Percentiles rank a stretch among this genome's conserved stretches.
These are phyloP conservation scores for Phytophthora tentaculata DNA, from an alignment of 352 stramenopile genomes.

Conservation along the genomic window DNA sequence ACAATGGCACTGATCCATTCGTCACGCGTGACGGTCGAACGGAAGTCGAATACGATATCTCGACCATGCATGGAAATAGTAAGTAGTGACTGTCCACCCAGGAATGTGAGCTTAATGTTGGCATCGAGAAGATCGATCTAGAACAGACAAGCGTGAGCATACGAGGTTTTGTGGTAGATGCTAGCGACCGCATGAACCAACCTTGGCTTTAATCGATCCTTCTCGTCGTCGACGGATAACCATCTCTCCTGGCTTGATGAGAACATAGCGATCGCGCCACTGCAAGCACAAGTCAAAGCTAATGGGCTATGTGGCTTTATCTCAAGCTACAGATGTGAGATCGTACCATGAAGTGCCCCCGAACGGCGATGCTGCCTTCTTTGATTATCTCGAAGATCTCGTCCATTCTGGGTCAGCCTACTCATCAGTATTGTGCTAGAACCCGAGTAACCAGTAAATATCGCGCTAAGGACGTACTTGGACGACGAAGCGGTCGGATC, in stretches of 20 bases:
- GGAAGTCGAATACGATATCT: constrained; percentile 60
- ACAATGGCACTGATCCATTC: constrained; percentile 72
- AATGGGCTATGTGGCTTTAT: no score
- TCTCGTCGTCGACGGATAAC: constrained; percentile 53
- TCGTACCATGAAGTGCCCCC: constrained; percentile 69
- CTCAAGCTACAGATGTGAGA: background rate
- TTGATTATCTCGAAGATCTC: constrained; percentile 45
- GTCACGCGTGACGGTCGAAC: constrained; percentile 50
- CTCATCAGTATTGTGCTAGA: background rate
- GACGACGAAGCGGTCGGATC: constrained; percentile 30
- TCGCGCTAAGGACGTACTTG: constrained; percentile 19
- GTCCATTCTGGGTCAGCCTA: constrained; percentile 27
- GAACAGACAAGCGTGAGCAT: background rate
- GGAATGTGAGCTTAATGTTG: constrained; percentile 66
- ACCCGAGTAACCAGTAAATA: background rate
- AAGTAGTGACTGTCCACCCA: constrained; percentile 62
- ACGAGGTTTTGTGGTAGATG: background rate
- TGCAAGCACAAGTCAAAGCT: constrained; percentile 19
- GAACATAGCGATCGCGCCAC: constrained; percentile 75
- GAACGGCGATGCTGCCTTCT: constrained; percentile 64
- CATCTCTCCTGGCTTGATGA: constrained; percentile 56
- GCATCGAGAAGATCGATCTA: constrained; percentile 69
- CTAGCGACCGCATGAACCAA: constrained; percentile 13
- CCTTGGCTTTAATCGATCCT: constrained; percentile 66
- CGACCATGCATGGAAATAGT: constrained; percentile 53